Evolutionary conservation across 1,284 basidiomycete species (phyloP).

Genomic region (Ustilago vetiveriae): DNA sequence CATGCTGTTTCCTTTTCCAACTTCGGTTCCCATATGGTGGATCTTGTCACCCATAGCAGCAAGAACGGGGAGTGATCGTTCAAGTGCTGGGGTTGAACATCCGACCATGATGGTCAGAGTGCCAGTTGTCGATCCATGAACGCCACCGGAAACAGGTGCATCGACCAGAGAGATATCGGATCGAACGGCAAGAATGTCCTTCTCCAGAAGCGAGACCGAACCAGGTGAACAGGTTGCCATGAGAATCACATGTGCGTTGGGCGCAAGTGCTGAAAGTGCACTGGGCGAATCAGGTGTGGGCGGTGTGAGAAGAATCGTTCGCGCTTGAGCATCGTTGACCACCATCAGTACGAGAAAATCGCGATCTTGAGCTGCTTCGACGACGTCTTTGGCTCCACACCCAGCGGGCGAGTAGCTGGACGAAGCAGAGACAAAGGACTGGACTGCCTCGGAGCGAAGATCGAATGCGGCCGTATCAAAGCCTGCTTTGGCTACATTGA

Average conservation of each 20-base stretch:
- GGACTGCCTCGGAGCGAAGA: conserved; percentile 14
- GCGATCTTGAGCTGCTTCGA: conserved; percentile 6
- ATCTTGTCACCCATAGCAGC: conserved; percentile 58
- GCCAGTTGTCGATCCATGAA: conserved; percentile 58
- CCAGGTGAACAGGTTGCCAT: conserved; percentile 68
- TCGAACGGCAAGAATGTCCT: conserved; percentile 40
- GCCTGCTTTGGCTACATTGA: conserved; percentile 16
- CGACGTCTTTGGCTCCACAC: background rate
- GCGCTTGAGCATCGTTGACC: conserved; percentile 29
- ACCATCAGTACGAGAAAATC: conserved; percentile 28
- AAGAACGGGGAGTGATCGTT: conserved; percentile 58
- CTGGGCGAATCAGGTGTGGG: background rate
- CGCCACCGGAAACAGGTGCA: conserved; percentile 67
- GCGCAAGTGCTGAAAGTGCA: conserved; percentile 49
- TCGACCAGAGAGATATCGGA: conserved; percentile 63
- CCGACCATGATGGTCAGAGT: conserved; percentile 67
- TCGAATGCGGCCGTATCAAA: conserved; percentile 21
- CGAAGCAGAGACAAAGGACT: conserved; percentile 1
- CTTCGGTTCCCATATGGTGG: conserved; percentile 63
- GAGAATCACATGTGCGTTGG: conserved; percentile 64
- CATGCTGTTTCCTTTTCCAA: conserved; percentile 52
- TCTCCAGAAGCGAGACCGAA: conserved; percentile 45
- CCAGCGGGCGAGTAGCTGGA: background rate
- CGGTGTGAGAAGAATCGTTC: conserved; percentile 11
- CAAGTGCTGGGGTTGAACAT: conserved; percentile 46